phyloP scores from a whole-genome alignment of 2,329 filamentous ascomycete genomes.

The Fusarium poae region DNA sequence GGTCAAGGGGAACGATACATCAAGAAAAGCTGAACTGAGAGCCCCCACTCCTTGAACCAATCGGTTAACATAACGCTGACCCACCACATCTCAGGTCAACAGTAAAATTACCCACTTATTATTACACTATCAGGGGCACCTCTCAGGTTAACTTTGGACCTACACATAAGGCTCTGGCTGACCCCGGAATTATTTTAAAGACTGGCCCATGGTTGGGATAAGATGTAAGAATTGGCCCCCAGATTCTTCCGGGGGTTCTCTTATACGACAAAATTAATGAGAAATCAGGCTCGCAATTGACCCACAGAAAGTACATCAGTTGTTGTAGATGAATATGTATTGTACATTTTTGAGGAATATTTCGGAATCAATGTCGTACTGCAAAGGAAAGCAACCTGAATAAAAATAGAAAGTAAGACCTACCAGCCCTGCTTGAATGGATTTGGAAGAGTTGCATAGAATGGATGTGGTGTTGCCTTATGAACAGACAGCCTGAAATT shows the following conservation, averaged over 20 bases:
- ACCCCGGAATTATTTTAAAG: not conserved
- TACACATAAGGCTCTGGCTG: conserved; percentile 1
- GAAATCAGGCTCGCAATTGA: not conserved
- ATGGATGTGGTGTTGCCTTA: not conserved
- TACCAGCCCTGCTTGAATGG: too few species aligned
- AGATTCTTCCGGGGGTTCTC: not conserved
- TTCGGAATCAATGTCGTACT: not conserved
- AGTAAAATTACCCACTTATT: too few species aligned
- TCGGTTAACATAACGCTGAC: too few species aligned
- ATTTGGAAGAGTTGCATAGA: not conserved
- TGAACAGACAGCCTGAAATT: not conserved
- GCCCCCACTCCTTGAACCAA: too few species aligned
- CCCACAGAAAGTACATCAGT: not conserved
- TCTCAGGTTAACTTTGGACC: too few species aligned
- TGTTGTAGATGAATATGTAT: too few species aligned
- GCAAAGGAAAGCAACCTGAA: too few species aligned
- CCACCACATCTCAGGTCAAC: too few species aligned
- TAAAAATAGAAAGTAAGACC: too few species aligned
- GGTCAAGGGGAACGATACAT: too few species aligned
- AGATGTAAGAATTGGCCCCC: not conserved
- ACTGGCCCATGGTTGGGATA: not conserved
- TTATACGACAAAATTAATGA: not conserved
- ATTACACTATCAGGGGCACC: too few species aligned
- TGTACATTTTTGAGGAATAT: not conserved
- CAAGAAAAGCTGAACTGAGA: too few species aligned